These are phyloP conservation scores for Lichtheimia hyalospora DNA, from an alignment of 371 early-diverging fungal species.

Conservation along the genomic window DNA sequence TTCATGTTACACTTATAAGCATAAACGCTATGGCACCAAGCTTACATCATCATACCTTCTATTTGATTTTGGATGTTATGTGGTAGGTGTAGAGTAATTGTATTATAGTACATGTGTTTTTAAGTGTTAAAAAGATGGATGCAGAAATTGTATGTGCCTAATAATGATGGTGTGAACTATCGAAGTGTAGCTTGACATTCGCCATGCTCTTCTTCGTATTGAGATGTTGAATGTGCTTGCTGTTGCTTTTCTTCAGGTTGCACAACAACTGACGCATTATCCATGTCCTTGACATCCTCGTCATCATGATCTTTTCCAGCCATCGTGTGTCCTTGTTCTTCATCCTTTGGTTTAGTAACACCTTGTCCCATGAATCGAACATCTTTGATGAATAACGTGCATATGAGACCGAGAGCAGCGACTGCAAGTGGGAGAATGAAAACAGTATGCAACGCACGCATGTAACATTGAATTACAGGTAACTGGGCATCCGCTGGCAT, in stretches of 20 bases:
- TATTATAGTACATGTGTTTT: no score
- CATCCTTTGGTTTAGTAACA: background rate
- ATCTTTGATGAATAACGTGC: constrained; percentile 5
- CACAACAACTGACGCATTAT: background rate
- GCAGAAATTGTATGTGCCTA: no score
- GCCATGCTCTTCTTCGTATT: no score
- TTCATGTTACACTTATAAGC: no score
- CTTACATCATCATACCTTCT: no score
- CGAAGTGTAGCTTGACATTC: no score
- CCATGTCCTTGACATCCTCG: background rate
- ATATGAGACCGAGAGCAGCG: constrained; percentile 6
- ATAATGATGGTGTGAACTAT: no score
- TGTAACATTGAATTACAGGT: constrained; percentile 40
- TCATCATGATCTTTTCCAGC: background rate
- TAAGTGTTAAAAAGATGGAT: no score
- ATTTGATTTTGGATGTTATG: no score
- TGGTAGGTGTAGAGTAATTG: no score
- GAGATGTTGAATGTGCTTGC: no score
- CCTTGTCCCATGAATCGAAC: background rate
- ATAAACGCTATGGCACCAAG: no score
- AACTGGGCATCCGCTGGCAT: constrained; percentile 31
- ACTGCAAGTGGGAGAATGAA: constrained; percentile 8
- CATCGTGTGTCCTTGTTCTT: background rate
- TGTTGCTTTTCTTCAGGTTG: background rate
- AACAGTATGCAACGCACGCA: background rate